Base-by-base conservation (phyloP, 1,139 yeast genomes). In the Tardiomyces digboiensis region DNA sequence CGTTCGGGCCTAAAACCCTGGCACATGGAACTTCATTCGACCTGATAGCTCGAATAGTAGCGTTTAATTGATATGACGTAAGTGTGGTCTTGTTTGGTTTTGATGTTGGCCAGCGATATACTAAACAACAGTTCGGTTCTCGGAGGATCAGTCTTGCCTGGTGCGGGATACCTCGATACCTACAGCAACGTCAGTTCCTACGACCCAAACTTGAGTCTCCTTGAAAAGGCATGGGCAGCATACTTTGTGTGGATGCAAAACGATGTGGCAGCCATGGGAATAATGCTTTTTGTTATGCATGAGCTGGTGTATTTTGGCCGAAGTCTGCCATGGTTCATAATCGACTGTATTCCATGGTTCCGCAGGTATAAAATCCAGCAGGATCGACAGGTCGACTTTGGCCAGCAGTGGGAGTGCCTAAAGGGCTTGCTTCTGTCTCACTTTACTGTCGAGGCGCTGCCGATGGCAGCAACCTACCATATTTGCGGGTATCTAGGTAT, bases 381-480 rank as follows among this genome's bases (percentile, higher is more conserved):
- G 43, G 73, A 79, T 33, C 85, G 85, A 61, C 65, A 83, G 42
- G 95, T 96, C 19, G 70, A 83, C 39, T 74, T 77, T 51, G 72
- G 74, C 58, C 96, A 89, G 65, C 96, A 89, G 64, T 80, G 94
- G 87, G 88, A 85, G 64, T 89, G 97, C 64, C 74, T 88, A 51
- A 83, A 83, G 64, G 71, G 86, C 19, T 97, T 89, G 23, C 67
- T 89, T 46, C 74, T 81, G 42, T 83, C 93, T 21, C 97, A 89
- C 66, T 79, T 87, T 60, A 65, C 89, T 50, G 95, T 89, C 44
- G 97, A 89, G 67, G 95, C 95, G 10, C 73, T 91, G 49, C 97
- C 97, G 45, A 89, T 89, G 56, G 89, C 96, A 93, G 81, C 87
- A 42, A 89, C 89, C 76, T 97, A 91, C 63, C 94, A 95, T 45